Percentiles rank a stretch among this genome's conserved stretches.
Evolutionary conservation across 2,329 filamentous ascomycete species (phyloP).

Genomic region (Pseudogymnoascus sp.): DNA sequence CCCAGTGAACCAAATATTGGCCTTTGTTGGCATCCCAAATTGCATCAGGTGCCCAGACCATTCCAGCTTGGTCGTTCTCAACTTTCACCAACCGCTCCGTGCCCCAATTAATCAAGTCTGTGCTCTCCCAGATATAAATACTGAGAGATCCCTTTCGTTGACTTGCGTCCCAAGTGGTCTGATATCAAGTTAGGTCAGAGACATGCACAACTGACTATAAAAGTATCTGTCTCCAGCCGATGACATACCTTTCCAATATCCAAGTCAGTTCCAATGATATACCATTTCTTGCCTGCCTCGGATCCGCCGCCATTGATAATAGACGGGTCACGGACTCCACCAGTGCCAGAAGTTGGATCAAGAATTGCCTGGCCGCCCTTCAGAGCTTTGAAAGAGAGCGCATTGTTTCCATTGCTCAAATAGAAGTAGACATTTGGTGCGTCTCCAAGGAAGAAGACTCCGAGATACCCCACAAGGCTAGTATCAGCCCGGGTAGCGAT

Average conservation of each 20-base stretch:
- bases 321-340: constrained; percentile 45
- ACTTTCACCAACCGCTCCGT: constrained; percentile 42
- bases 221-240: neutral
- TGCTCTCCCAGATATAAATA: constrained; percentile 50
- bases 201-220: neutral
- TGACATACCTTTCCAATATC: constrained; percentile 39
- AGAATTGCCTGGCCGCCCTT: constrained; percentile 43
- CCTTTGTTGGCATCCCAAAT: constrained; percentile 43
- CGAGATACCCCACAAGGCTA: constrained; percentile 43
- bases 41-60: constrained; percentile 52
- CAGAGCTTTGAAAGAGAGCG: constrained; percentile 40
- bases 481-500: constrained; percentile 23
- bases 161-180: constrained; percentile 46
- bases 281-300: constrained; percentile 46
- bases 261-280: constrained; percentile 48
- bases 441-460: constrained; percentile 47
- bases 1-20: constrained; percentile 42
- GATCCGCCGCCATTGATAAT: constrained; percentile 40
- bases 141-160: constrained; percentile 44
- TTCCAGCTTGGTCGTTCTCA: constrained; percentile 46
- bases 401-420: constrained; percentile 45
- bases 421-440: constrained; percentile 49
- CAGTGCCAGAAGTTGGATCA: constrained; percentile 42
- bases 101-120: constrained; percentile 43
- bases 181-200: constrained; percentile 8